phyloP scores from a whole-genome alignment of 1,139 yeast genomes.

The Debaryomycetaceae sp. region DNA sequence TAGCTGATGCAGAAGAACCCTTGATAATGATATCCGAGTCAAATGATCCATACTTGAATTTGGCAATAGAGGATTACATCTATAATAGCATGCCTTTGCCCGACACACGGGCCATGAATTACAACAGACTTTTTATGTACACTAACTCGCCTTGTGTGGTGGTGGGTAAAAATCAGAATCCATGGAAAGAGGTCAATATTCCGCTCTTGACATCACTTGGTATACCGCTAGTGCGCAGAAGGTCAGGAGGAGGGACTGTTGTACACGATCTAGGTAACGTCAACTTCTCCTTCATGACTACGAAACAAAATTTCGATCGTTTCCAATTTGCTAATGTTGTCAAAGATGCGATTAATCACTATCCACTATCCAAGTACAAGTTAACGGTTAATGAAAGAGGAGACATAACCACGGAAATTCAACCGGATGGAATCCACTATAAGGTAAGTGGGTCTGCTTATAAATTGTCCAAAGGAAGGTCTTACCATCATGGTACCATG shows the following conservation, averaged over 20 bases:
- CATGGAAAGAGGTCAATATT: constrained; percentile 82
- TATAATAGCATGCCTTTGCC: constrained; percentile 60
- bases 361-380: constrained; percentile 17
- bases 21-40: constrained; percentile 44
- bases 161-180: constrained; percentile 94
- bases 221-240: constrained; percentile 73
- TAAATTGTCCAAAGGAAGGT: constrained; percentile 75
- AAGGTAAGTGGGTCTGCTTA: constrained; percentile 92
- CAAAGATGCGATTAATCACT: constrained; percentile 45
- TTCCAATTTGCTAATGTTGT: constrained; percentile 57
- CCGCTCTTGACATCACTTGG: constrained; percentile 49
- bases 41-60: constrained; percentile 65
- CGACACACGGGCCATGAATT: constrained; percentile 14
- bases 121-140: constrained; percentile 66
- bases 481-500: constrained; percentile 98
- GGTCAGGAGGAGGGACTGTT: constrained; percentile 96
- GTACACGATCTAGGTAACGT: constrained; percentile 93
- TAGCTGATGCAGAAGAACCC: constrained; percentile 19
- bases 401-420: constrained; percentile 56
- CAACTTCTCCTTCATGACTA: constrained; percentile 79
- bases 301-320: constrained; percentile 64
- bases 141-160: constrained; percentile 83
- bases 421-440: constrained; percentile 25
- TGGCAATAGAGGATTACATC: constrained; percentile 79
- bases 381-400: constrained; percentile 63